Conservation (phyloP, 176 grass and related monocot species). For the Lolium perenne region DNA sequence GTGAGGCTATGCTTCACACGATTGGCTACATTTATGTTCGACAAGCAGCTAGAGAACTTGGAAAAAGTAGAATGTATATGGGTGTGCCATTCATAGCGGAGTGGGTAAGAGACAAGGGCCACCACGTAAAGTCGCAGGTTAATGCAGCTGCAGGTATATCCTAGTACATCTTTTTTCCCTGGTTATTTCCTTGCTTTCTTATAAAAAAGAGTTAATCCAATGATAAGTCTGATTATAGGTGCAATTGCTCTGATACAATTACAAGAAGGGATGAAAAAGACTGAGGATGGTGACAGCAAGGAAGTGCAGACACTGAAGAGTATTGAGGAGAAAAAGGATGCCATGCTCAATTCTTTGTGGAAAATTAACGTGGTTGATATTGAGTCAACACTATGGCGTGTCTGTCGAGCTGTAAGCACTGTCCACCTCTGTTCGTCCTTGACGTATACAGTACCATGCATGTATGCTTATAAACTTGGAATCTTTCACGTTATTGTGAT, state of each 20-base stretch:
- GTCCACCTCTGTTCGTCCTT: neutral
- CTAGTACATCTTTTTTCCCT: neutral
- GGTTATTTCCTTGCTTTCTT: neutral
- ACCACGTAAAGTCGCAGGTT: constrained; percentile 92
- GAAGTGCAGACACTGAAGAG: constrained; percentile 63
- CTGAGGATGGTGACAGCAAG: constrained; percentile 63
- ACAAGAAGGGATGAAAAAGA: constrained; percentile 88
- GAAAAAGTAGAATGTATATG: constrained; percentile 82
- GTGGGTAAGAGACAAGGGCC: constrained; percentile 96
- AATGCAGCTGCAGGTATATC: constrained; percentile 92
- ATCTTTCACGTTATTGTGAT: neutral
- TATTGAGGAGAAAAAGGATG: constrained; percentile 89
- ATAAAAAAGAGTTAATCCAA: neutral
- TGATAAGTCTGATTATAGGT: constrained; percentile 48
- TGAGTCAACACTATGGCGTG: constrained; percentile 72
- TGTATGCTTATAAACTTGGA: neutral
- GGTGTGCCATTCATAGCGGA: constrained; percentile 94
- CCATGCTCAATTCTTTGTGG: constrained; percentile 88
- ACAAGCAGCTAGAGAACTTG: constrained; percentile 83
- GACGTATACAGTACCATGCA: neutral
- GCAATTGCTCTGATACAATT: constrained; percentile 83
- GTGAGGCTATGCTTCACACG: constrained; percentile 96
- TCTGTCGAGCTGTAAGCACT: constrained; percentile 86
- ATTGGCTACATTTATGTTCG: constrained; percentile 95
- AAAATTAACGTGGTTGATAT: constrained; percentile 99